These are phyloP conservation scores for Herpetomonas muscarum DNA, from an alignment of 208 protist genomes.

Conservation along the genomic window DNA sequence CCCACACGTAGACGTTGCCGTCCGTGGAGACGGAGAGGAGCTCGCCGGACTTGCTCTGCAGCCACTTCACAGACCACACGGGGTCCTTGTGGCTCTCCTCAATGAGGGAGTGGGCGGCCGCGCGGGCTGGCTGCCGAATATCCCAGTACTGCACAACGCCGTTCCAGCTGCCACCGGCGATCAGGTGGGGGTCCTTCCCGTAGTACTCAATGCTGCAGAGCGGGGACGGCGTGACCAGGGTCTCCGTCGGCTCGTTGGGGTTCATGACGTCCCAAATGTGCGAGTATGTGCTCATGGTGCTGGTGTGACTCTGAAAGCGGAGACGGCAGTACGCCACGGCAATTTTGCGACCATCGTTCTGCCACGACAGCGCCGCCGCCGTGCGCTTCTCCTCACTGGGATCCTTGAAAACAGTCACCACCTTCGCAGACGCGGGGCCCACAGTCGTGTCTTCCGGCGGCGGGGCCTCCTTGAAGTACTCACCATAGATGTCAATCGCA, in stretches of 20 bases:
- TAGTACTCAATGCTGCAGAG: slow-evolving; percentile 96
- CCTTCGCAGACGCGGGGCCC: slow-evolving; percentile 90
- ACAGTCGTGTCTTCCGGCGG: slow-evolving; percentile 73
- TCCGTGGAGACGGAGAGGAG: slow-evolving; percentile 94
- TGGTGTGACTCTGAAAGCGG: slow-evolving; percentile 91
- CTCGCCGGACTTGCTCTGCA: slow-evolving; percentile 96
- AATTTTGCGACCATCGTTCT: slow-evolving; percentile 91
- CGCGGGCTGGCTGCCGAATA: slow-evolving; percentile 87
- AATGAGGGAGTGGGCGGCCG: slow-evolving; percentile 85
- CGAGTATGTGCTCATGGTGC: slow-evolving; percentile 91
- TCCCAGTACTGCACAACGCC: slow-evolving; percentile 96
- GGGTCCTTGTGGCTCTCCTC: slow-evolving; percentile 97
- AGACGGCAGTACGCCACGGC: slow-evolving; percentile 94
- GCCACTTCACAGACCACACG: slow-evolving; percentile 95
- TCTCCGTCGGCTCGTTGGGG: slow-evolving; percentile 93
- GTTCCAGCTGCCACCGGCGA: slow-evolving; percentile 97
- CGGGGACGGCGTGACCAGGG: slow-evolving; percentile 91
- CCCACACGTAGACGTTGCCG: slow-evolving; percentile 94
- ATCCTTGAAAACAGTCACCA: slow-evolving; percentile 94
- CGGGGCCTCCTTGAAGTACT: slow-evolving; percentile 90
- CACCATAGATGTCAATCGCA: slow-evolving; percentile 96
- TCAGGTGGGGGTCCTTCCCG: slow-evolving; percentile 93
- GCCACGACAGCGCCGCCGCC: slow-evolving; percentile 93
- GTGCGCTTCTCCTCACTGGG: slow-evolving; percentile 86
- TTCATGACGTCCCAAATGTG: slow-evolving; percentile 98